These are phyloP conservation scores for Monilinia vaccinii-corymbosi DNA, from an alignment of 2,329 filamentous ascomycete species.

Conservation along the genomic window DNA sequence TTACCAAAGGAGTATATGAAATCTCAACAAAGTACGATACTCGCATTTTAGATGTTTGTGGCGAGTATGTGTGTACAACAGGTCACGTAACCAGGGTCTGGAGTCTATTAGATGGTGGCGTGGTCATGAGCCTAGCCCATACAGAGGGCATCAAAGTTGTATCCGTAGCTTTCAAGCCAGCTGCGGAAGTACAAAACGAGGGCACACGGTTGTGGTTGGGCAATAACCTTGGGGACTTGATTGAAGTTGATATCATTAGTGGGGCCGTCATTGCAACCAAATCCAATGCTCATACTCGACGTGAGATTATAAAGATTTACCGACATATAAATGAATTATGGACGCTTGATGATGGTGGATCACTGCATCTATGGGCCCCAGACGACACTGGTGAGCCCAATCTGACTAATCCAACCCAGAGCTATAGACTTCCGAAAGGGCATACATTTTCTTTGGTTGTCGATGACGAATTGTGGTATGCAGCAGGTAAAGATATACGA, in stretches of 20 bases:
- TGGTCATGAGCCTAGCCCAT: conserved; percentile 71
- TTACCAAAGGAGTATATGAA: conserved; percentile 62
- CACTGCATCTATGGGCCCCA: conserved; percentile 78
- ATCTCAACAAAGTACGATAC: conserved; percentile 83
- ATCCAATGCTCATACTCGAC: conserved; percentile 62
- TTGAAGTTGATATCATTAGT: conserved; percentile 75
- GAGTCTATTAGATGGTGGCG: conserved; percentile 74
- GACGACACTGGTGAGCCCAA: conserved; percentile 64
- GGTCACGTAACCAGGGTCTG: conserved; percentile 83
- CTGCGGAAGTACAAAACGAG: conserved; percentile 66
- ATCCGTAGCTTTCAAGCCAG: conserved; percentile 78
- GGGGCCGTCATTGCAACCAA: conserved; percentile 63
- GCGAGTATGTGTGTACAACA: conserved; percentile 76
- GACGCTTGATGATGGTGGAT: conserved; percentile 86
- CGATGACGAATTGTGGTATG: conserved; percentile 81
- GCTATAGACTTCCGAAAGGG: conserved; percentile 68
- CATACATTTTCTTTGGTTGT: conserved; percentile 85
- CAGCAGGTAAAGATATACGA: conserved; percentile 76
- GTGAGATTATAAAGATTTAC: conserved; percentile 76
- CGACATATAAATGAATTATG: conserved; percentile 84
- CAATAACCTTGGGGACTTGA: conserved; percentile 76
- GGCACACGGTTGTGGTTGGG: conserved; percentile 81
- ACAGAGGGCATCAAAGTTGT: conserved; percentile 78
- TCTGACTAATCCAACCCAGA: conserved; percentile 60
- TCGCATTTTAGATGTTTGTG: conserved; percentile 77